phyloP scores from a whole-genome alignment of 345 rosid genomes.

The Brassica cretica region DNA sequence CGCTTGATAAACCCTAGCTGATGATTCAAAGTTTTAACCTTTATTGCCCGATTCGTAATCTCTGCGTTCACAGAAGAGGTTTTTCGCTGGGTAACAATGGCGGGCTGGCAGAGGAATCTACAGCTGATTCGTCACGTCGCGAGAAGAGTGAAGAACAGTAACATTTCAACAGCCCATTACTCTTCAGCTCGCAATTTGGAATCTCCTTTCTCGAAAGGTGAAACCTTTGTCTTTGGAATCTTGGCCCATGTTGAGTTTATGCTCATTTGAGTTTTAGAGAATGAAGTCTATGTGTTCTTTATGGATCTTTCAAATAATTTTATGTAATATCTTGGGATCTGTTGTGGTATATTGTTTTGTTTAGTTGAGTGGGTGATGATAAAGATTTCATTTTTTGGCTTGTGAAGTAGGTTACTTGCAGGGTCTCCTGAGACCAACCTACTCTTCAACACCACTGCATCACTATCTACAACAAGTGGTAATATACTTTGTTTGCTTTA shows the following conservation, averaged over 20 bases:
- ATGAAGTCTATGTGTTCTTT: background rate
- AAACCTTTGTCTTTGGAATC: background rate
- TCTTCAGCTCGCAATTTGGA: conserved; percentile 35
- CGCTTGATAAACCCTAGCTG: conserved; percentile 15
- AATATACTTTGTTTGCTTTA: conserved; percentile 26
- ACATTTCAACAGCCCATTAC: conserved; percentile 38
- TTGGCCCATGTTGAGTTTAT: background rate
- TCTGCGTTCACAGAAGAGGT: background rate
- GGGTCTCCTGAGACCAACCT: conserved; percentile 47
- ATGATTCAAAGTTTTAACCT: background rate
- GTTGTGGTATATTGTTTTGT: background rate
- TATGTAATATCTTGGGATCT: background rate
- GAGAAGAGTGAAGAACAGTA: conserved; percentile 44
- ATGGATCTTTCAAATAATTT: background rate
- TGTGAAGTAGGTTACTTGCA: conserved; percentile 44
- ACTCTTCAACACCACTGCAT: conserved; percentile 51
- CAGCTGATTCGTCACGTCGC: conserved; percentile 53
- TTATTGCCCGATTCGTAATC: background rate
- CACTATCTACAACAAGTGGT: conserved; percentile 73
- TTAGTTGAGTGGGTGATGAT: conserved; percentile 14
- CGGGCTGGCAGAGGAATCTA: conserved; percentile 73
- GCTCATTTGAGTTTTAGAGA: conserved; percentile 10
- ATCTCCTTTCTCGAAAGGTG: conserved; percentile 41
- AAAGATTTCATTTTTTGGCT: conserved; percentile 27
- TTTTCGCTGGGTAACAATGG: conserved; percentile 44